These are phyloP conservation scores for Danielia reshetovae DNA, from an alignment of 805 yeast genomes.

Conservation along the genomic window DNA sequence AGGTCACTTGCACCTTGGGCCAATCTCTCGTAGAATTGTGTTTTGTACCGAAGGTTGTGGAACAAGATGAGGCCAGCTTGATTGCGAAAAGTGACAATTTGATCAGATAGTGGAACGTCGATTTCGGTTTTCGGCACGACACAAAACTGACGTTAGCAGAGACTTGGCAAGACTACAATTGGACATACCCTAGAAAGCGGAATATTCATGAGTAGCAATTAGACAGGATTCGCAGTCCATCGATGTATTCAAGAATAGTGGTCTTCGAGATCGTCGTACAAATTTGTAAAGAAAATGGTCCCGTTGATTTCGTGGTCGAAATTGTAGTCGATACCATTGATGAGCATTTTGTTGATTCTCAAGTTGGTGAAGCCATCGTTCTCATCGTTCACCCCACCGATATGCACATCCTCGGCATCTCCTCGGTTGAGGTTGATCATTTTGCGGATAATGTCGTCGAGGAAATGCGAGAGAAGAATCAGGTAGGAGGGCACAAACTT, in stretches of 20 bases:
- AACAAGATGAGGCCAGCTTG: neutral
- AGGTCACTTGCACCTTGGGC: too few relatives aligned
- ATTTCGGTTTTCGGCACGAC: conserved; percentile 1
- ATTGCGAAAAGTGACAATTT: neutral
- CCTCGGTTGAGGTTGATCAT: conserved; percentile 37
- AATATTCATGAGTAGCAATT: neutral
- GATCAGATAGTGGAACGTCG: conserved; percentile 1
- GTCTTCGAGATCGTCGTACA: conserved; percentile 16
- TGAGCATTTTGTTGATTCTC: conserved; percentile 21
- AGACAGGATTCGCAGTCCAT: too few relatives aligned
- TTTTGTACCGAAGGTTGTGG: neutral
- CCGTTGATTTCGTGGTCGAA: conserved; percentile 39
- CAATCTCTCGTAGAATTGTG: neutral
- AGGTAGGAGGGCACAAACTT: conserved; percentile 14
- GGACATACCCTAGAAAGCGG: conserved; percentile 6
- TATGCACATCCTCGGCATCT: conserved; percentile 34
- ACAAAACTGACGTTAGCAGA: conserved; percentile 6
- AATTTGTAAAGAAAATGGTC: conserved; percentile 31
- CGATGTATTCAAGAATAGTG: neutral
- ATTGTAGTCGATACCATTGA: conserved; percentile 33
- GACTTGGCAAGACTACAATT: neutral
- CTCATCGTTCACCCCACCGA: conserved; percentile 22
- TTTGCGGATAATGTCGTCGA: conserved; percentile 29
- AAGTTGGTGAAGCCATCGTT: conserved; percentile 35
- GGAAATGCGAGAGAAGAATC: conserved; percentile 30